A percentile compares a stretch with the other conserved stretches of the same genome.
These are phyloP conservation scores for Fragilaria radians DNA, from an alignment of 108 stramenopile genomes.

Conservation along the genomic window DNA sequence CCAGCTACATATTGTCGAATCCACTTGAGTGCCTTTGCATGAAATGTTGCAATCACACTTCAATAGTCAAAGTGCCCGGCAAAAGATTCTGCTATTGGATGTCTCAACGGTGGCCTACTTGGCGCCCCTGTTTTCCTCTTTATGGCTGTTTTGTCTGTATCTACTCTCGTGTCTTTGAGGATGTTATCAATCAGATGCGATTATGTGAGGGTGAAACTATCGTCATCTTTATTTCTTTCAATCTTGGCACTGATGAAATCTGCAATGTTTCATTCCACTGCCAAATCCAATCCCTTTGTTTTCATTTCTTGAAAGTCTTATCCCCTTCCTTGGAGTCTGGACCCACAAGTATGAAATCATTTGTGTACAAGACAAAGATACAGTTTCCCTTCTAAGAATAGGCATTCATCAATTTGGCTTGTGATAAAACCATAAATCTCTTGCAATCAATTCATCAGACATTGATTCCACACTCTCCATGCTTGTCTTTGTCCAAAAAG, in stretches of 20 bases:
- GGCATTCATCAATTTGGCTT: conserved; percentile 20
- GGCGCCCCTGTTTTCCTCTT: too few species aligned
- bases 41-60: conserved; percentile 34
- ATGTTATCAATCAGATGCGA: too few species aligned
- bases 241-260: too few species aligned
- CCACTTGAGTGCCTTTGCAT: conserved; percentile 20
- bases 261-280: too few species aligned
- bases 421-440: conserved; percentile 1
- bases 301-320: conserved; percentile 19
- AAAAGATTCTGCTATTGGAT: too few species aligned
- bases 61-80: not conserved
- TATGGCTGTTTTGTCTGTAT: too few species aligned
- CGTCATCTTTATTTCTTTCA: too few species aligned
- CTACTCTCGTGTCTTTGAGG: too few species aligned
- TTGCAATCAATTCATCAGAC: not conserved
- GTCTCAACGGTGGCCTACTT: too few species aligned
- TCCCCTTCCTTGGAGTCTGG: conserved; percentile 10
- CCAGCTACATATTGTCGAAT: conserved; percentile 22
- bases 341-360: conserved; percentile 15
- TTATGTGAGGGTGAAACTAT: too few species aligned
- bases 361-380: conserved; percentile 15
- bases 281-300: too few species aligned
- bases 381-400: conserved; percentile 8
- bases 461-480: conserved; percentile 4
- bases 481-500: conserved; percentile 7